phyloP scores from a whole-genome alignment of 257 asterid species.

The Solanum rostratum region DNA sequence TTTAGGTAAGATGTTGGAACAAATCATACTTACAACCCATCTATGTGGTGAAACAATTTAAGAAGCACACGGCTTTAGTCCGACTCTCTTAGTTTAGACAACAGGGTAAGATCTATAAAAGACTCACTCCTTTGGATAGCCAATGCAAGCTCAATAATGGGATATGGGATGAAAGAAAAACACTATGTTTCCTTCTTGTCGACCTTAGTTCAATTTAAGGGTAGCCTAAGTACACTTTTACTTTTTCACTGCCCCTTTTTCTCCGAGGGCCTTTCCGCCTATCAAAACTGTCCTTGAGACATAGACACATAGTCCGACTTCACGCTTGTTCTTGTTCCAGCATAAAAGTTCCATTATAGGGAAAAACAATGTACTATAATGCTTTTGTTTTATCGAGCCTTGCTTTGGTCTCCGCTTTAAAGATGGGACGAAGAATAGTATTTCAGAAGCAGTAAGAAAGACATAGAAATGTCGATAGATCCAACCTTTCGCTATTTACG shows the following conservation, averaged over 20 bases:
- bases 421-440: neutral
- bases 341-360: neutral
- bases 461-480: neutral
- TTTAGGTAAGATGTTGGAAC: neutral
- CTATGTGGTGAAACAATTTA: neutral
- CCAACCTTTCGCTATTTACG: neutral
- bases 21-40: neutral
- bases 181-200: neutral
- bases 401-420: neutral
- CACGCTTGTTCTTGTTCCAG: neutral
- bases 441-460: neutral
- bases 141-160: neutral
- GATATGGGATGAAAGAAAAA: neutral
- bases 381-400: neutral
- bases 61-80: neutral
- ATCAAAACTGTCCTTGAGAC: neutral
- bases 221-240: neutral
- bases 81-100: neutral
- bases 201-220: neutral
- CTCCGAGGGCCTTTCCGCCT: neutral
- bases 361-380: neutral
- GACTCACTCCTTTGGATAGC: neutral
- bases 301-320: neutral
- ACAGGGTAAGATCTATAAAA: neutral
- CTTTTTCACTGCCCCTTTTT: neutral